These are phyloP conservation scores for Aspergillus quadrilineatus DNA, from an alignment of 2,329 filamentous ascomycete species.

Conservation along the genomic window DNA sequence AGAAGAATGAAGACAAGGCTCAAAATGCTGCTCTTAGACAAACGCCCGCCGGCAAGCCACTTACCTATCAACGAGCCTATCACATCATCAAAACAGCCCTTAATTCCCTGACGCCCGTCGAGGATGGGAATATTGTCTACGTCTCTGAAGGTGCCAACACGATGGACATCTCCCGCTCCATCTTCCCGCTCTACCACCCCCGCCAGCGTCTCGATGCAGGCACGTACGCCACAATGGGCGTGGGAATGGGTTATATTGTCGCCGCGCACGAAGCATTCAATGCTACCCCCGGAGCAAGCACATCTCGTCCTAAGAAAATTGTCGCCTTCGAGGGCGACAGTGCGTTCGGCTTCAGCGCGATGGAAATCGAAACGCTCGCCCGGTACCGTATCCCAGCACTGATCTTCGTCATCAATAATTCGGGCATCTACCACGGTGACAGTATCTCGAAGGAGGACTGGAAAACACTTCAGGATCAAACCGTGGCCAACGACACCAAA, in stretches of 20 bases:
- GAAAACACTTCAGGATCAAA: conserved; percentile 46
- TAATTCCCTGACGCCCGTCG: conserved; percentile 46
- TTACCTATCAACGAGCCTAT: conserved; percentile 54
- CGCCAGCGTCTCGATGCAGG: conserved; percentile 58
- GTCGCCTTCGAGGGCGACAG: conserved; percentile 57
- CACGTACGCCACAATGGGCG: conserved; percentile 61
- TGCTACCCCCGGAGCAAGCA: conserved; percentile 33
- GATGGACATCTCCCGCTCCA: conserved; percentile 60
- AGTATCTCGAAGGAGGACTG: conserved; percentile 43
- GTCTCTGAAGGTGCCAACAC: conserved; percentile 61
- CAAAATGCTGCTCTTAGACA: conserved; percentile 42
- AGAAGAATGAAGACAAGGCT: conserved; percentile 51
- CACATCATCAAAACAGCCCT: conserved; percentile 53
- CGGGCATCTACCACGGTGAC: conserved; percentile 52
- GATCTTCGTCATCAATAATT: conserved; percentile 59
- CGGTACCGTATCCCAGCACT: conserved; percentile 55
- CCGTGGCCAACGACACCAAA: conserved; percentile 29
- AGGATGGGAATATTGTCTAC: conserved; percentile 53
- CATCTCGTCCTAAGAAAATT: conserved; percentile 48
- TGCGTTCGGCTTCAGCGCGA: conserved; percentile 56
- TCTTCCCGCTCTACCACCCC: conserved; percentile 55
- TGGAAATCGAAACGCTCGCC: conserved; percentile 59
- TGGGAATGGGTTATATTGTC: conserved; percentile 58
- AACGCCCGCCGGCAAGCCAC: conserved; percentile 36
- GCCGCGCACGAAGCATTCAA: conserved; percentile 59